Conservation (phyloP, 2,329 filamentous ascomycete species). For the Trichoderma cornu-damae region DNA sequence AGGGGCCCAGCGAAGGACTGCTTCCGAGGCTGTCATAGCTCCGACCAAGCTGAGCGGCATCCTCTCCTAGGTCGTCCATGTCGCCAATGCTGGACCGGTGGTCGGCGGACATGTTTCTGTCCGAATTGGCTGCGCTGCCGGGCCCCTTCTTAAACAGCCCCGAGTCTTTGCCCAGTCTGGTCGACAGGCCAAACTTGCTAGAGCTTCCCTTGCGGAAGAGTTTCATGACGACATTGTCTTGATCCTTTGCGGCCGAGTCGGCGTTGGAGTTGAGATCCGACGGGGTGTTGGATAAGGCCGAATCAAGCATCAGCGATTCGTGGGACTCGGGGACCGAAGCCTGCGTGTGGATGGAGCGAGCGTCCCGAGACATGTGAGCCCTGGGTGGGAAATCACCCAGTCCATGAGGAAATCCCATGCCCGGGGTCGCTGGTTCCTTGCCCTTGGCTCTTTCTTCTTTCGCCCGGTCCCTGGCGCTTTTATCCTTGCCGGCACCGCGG, state of each 20-base stretch:
- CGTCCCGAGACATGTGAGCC: constrained; percentile 52
- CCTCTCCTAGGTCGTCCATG: constrained; percentile 48
- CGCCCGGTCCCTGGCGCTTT: constrained; percentile 28
- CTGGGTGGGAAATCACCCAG: constrained; percentile 48
- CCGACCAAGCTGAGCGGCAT: constrained; percentile 39
- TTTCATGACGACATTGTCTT: constrained; percentile 55
- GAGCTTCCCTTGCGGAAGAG: constrained; percentile 62
- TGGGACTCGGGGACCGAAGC: constrained; percentile 56
- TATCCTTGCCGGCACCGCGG: constrained; percentile 36
- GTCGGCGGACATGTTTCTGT: constrained; percentile 51
- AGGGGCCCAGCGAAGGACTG: constrained; percentile 52
- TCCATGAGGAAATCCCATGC: constrained; percentile 35
- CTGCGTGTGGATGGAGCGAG: constrained; percentile 53
- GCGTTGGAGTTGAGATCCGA: constrained; percentile 46
- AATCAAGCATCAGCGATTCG: constrained; percentile 54
- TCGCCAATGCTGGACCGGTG: constrained; percentile 55
- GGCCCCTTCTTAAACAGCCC: constrained; percentile 55
- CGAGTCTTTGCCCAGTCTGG: constrained; percentile 50
- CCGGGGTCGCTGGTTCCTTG: constrained; percentile 36
- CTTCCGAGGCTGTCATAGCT: constrained; percentile 54
- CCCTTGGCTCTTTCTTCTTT: constrained; percentile 33
- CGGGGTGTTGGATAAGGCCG: constrained; percentile 50
- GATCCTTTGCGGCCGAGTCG: constrained; percentile 42
- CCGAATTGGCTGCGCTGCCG: constrained; percentile 52
- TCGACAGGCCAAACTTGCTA: constrained; percentile 59